Base-by-base conservation (phyloP, 2,329 filamentous ascomycete species). In the Cladorrhinum sp. region DNA sequence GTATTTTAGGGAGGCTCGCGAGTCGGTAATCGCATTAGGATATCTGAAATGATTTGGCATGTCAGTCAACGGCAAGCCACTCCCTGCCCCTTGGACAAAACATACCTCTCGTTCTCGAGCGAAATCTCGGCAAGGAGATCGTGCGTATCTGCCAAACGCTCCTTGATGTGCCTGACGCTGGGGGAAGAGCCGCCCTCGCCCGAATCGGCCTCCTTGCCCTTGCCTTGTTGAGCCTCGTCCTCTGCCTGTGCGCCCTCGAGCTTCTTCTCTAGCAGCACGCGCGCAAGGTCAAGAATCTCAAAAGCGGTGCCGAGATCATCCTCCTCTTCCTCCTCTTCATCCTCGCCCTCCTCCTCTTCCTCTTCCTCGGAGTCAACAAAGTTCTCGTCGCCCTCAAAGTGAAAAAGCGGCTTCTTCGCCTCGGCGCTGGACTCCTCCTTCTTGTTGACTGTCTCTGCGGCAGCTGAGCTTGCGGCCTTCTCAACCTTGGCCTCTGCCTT, bases 111-210 rank as follows among this genome's bases (percentile, higher is more conserved):
- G 68, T 95, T 96, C 77, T 99, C 95, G 26, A 99, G 81, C n/a
- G 90, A 96, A 64, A 99, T 97, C 76, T 99, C 95, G 9, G 93
- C 91, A 64, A 98, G 89, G 59, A 96, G 84, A 73, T 97, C 93
- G 73, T 97, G 92, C 8, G 92, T 96, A 72, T 99, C 95, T 63
- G 92, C 92, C 33, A 98, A 83, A 60, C 92, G 87, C 75, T 96
- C 91, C 75, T 92, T 93, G 71, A 93, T 80, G 63, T 90, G 86
- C 65, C 82, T 77, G 49, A 80, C 42, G 6, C 49, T 66, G 1
- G 73, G 68, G 46, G 77, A 75, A 7, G 74, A 75, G 57, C 66
- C 65, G 30, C 49, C 64, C 36, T 64, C 75, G 59, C 55, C 61
- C n/a, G 23, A 61, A 46, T 66, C 70, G 16, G 72, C 71, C 61